Evolutionary conservation across 2,329 filamentous ascomycete genomes (phyloP).

Genomic region (Fusarium nurragi): DNA sequence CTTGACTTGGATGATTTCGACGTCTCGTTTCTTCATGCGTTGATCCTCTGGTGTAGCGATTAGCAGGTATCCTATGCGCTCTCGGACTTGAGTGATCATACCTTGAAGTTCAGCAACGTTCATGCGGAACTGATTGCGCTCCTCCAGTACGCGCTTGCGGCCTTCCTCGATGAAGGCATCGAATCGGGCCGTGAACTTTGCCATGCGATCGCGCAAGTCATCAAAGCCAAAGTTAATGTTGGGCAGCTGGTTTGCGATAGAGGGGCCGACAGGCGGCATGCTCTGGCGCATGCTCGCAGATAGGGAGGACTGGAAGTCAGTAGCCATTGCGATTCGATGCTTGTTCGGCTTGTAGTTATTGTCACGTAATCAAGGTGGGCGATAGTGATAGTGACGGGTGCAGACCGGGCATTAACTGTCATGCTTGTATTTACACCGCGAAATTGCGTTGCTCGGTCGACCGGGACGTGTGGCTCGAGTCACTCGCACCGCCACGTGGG

Average conservation of each 20-base stretch:
- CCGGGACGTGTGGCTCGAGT: conserved; percentile 40
- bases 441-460: conserved; percentile 46
- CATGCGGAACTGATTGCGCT: conserved; percentile 92
- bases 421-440: conserved; percentile 34
- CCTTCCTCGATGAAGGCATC: conserved; percentile 94
- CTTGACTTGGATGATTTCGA: conserved; percentile 82
- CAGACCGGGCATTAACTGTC: neutral
- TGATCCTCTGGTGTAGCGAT: conserved; percentile 76
- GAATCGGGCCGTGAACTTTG: conserved; percentile 88
- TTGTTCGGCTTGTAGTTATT: neutral
- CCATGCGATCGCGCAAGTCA: conserved; percentile 93
- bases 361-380: neutral
- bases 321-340: conserved; percentile 57
- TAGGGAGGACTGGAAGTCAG: conserved; percentile 74
- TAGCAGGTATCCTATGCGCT: neutral
- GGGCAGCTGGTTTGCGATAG: conserved; percentile 81
- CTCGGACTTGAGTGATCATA: conserved; percentile 52
- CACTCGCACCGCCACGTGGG: conserved; percentile 44
- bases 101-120: conserved; percentile 90
- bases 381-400: conserved; percentile 4
- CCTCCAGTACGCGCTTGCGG: conserved; percentile 87
- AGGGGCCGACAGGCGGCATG: conserved; percentile 66
- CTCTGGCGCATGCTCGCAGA: conserved; percentile 71
- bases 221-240: conserved; percentile 96
- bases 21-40: conserved; percentile 86